A percentile compares a stretch with the other conserved stretches of the same genome.
phyloP scores from a whole-genome alignment of 257 asterid genomes.

The Coffea eugenioides region DNA sequence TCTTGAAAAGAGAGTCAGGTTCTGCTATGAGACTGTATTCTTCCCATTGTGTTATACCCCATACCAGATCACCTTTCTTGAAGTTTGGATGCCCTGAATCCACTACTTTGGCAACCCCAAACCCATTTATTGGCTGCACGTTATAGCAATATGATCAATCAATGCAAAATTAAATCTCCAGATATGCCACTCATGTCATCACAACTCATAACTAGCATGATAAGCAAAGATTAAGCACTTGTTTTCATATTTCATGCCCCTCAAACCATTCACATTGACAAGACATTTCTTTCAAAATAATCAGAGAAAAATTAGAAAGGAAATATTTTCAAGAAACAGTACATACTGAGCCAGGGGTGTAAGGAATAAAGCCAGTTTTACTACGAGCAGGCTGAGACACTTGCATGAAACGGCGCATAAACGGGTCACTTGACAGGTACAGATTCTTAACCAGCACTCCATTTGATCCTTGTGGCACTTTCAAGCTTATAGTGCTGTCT shows the following conservation, averaged over 20 bases:
- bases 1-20: constrained; percentile 11
- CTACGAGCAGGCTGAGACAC: background rate
- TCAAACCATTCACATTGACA: too few relatives aligned
- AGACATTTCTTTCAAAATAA: background rate
- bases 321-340: too few relatives aligned
- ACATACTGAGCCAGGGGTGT: constrained; percentile 17
- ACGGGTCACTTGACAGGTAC: constrained; percentile 9
- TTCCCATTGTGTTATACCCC: constrained; percentile 25
- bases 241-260: too few relatives aligned
- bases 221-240: too few relatives aligned
- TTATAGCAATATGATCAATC: background rate
- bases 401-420: background rate
- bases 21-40: constrained; percentile 17
- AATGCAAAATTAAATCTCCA: background rate
- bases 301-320: too few relatives aligned
- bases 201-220: too few relatives aligned
- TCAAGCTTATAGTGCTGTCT: background rate
- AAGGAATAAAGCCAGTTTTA: background rate
- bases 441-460: constrained; percentile 18
- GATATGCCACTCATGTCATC: too few relatives aligned
- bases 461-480: constrained; percentile 16
- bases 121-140: constrained; percentile 26
- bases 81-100: constrained; percentile 30
- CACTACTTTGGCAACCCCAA: constrained; percentile 33
- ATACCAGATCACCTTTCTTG: constrained; percentile 29